These are phyloP conservation scores for Agrocybe praecox DNA, from an alignment of 768 basidiomycete genomes.

Conservation along the genomic window DNA sequence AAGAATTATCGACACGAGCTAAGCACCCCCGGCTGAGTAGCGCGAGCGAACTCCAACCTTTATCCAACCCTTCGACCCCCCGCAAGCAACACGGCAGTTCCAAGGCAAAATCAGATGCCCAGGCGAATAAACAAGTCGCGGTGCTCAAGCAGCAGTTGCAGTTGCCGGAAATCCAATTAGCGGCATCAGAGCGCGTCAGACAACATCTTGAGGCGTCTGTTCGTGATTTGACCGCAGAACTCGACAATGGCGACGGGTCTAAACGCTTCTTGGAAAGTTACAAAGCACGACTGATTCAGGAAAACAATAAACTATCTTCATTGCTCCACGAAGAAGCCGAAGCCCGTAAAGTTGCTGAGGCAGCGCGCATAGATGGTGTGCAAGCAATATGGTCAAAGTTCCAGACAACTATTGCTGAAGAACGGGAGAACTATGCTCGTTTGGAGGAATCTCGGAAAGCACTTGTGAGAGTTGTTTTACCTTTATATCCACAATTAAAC, in stretches of 20 bases:
- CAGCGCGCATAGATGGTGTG: constrained; percentile 64
- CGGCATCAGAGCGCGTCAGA: constrained; percentile 65
- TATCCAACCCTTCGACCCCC: constrained; percentile 48
- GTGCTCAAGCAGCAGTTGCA: constrained; percentile 66
- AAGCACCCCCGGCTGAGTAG: constrained; percentile 33
- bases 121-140: constrained; percentile 46
- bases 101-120: constrained; percentile 11
- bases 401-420: constrained; percentile 57
- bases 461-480: constrained; percentile 48
- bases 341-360: constrained; percentile 60
- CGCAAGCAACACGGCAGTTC: constrained; percentile 31
- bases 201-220: constrained; percentile 64
- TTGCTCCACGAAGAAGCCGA: constrained; percentile 65
- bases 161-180: constrained; percentile 68
- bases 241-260: constrained; percentile 68
- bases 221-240: constrained; percentile 58
- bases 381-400: constrained; percentile 71
- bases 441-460: constrained; percentile 74
- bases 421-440: constrained; percentile 62
- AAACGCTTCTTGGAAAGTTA: constrained; percentile 63
- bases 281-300: constrained; percentile 54
- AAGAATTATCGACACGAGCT: constrained; percentile 47
- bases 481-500: not conserved
- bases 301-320: constrained; percentile 56
- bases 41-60: constrained; percentile 35